Conservation (phyloP, 2,329 filamentous ascomycete genomes). For the Penicillium thymicola region DNA sequence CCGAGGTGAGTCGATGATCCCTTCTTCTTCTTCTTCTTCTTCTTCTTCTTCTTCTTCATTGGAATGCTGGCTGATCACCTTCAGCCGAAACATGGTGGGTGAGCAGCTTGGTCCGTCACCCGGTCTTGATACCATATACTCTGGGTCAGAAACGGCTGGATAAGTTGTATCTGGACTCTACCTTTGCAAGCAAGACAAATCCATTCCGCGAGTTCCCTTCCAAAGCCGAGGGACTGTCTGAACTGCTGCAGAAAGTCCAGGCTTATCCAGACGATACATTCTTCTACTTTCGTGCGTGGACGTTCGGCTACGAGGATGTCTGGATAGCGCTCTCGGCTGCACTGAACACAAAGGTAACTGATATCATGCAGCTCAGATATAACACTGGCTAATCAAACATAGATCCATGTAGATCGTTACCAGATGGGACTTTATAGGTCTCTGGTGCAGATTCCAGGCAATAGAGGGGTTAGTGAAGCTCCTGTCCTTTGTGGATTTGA, state of each 20-base stretch:
- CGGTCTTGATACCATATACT: slow-evolving; percentile 71
- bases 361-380: not conserved
- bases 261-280: slow-evolving; percentile 69
- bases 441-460: slow-evolving; percentile 47
- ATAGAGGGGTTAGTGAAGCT: slow-evolving; percentile 54
- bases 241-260: slow-evolving; percentile 67
- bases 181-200: slow-evolving; percentile 58
- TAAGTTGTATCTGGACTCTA: slow-evolving; percentile 86
- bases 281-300: slow-evolving; percentile 87
- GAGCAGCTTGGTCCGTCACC: slow-evolving; percentile 66
- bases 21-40: not conserved
- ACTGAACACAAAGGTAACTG: slow-evolving; percentile 59
- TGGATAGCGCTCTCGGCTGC: slow-evolving; percentile 76
- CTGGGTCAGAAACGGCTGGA: slow-evolving; percentile 65
- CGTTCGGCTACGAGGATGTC: slow-evolving; percentile 88
- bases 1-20: slow-evolving; percentile 48
- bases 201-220: slow-evolving; percentile 54
- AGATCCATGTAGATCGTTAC: slow-evolving; percentile 82
- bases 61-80: slow-evolving; percentile 6
- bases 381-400: slow-evolving; percentile 9
- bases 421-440: slow-evolving; percentile 70
- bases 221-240: slow-evolving; percentile 71
- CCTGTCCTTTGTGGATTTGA: slow-evolving; percentile 69
- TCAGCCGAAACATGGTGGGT: slow-evolving; percentile 79
- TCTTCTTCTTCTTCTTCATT: not conserved